Conservation (phyloP, 2,329 filamentous ascomycete species). For the Aspergillus alliaceus region DNA sequence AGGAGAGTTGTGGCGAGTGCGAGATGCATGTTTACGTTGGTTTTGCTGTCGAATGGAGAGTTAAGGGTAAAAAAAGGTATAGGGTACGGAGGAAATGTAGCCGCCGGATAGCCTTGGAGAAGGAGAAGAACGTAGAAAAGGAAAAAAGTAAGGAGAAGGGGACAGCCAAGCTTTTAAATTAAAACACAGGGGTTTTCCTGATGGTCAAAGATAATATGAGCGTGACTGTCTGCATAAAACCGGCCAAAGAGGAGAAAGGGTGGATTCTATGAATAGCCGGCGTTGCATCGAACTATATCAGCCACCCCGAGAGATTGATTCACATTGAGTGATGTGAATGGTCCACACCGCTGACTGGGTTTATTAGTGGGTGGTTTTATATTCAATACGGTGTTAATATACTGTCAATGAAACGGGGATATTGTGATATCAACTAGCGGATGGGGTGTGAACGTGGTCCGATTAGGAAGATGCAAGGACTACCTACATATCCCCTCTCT, state of each 20-base stretch:
- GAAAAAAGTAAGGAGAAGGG: neutral
- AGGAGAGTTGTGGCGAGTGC: neutral
- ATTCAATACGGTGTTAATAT: neutral
- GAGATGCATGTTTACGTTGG: neutral
- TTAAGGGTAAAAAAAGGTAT: neutral
- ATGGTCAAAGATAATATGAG: neutral
- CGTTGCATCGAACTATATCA: neutral
- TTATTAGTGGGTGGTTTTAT: neutral
- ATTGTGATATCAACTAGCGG: neutral
- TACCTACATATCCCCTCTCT: too few species aligned
- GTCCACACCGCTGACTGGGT: neutral
- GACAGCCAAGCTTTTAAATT: neutral
- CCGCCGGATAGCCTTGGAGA: neutral
- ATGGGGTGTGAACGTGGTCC: neutral
- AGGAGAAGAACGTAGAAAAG: neutral
- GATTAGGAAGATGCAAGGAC: too few species aligned
- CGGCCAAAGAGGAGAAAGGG: neutral
- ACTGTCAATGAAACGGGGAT: neutral
- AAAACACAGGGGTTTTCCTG: neutral
- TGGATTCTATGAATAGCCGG: neutral
- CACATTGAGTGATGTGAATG: neutral
- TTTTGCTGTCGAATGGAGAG: neutral
- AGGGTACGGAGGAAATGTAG: neutral
- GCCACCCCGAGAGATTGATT: neutral
- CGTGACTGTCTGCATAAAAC: neutral